phyloP scores from a whole-genome alignment of 768 basidiomycete species.

The Boletus eberwhitei region DNA sequence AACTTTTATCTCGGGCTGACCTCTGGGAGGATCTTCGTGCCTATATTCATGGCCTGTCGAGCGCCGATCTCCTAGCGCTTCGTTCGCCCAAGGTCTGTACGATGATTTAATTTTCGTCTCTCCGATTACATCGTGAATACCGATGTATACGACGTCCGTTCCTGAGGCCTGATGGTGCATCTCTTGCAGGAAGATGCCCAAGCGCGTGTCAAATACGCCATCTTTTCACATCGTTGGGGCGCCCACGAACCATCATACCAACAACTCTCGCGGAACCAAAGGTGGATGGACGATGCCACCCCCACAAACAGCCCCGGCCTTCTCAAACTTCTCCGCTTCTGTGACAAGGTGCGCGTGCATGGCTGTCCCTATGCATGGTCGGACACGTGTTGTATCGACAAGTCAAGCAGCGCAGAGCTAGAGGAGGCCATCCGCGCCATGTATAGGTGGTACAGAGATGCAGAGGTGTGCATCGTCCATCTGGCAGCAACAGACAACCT shows the following conservation, averaged over 20 bases:
- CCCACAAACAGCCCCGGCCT: not conserved
- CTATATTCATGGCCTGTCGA: not conserved
- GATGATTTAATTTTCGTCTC: not conserved
- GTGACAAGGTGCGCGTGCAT: conserved; percentile 6
- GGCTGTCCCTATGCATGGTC: conserved; percentile 13
- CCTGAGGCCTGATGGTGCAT: not conserved
- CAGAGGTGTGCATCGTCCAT: conserved; percentile 7
- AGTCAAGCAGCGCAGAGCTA: conserved; percentile 13
- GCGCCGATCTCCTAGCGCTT: conserved; percentile 4
- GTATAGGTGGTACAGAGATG: conserved; percentile 9
- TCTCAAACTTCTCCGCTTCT: conserved; percentile 4
- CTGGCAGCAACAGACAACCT: conserved; percentile 1
- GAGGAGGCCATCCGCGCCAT: conserved; percentile 11
- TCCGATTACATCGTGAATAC: not conserved
- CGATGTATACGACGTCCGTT: not conserved
- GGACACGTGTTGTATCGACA: conserved; percentile 14
- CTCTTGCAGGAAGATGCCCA: conserved; percentile 3
- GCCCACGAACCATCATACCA: conserved; percentile 6
- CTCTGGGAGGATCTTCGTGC: conserved; percentile 10
- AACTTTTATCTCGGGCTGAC: conserved; percentile 6
- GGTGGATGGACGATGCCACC: not conserved
- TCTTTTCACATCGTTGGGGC: conserved; percentile 15
- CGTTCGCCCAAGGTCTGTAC: conserved; percentile 7
- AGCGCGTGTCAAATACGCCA: conserved; percentile 8
- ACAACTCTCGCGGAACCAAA: not conserved